phyloP scores from a whole-genome alignment of 148 eudicot genomes.

The Spergularia bocconei region DNA sequence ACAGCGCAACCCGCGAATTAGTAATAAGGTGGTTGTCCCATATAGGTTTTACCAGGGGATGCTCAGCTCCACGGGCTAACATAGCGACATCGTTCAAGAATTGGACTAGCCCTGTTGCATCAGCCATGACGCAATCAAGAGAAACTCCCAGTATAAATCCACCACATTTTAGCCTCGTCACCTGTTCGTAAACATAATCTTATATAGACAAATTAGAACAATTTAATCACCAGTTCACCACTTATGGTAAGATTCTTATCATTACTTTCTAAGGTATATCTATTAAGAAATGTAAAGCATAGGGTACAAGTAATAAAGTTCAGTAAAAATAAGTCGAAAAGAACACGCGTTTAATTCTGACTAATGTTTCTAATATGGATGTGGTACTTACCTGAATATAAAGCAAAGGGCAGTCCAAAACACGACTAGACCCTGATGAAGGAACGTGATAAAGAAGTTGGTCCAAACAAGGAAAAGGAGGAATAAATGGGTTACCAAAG shows the following conservation, averaged over 20 bases:
- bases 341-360: too few species aligned
- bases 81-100: constrained; percentile 35
- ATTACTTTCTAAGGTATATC: too few species aligned
- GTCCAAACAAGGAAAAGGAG: constrained; percentile 10
- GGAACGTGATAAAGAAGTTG: constrained; percentile 10
- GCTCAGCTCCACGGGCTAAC: constrained; percentile 24
- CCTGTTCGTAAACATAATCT: constrained; percentile 9
- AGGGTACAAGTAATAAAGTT: too few species aligned
- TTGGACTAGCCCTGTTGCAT: constrained; percentile 29
- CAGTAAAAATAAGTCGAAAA: too few species aligned
- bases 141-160: constrained; percentile 28
- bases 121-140: constrained; percentile 25
- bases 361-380: neutral
- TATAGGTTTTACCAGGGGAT: constrained; percentile 20
- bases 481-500: neutral
- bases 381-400: constrained; percentile 1
- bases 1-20: constrained; percentile 18
- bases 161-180: constrained; percentile 28
- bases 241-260: too few species aligned
- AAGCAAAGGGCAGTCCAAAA: constrained; percentile 9
- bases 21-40: constrained; percentile 30
- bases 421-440: neutral
- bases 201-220: neutral
- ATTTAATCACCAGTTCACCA: too few species aligned
- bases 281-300: too few species aligned